phyloP scores from a whole-genome alignment of 345 rosid species.

The Excoecaria cochinchinensis region DNA sequence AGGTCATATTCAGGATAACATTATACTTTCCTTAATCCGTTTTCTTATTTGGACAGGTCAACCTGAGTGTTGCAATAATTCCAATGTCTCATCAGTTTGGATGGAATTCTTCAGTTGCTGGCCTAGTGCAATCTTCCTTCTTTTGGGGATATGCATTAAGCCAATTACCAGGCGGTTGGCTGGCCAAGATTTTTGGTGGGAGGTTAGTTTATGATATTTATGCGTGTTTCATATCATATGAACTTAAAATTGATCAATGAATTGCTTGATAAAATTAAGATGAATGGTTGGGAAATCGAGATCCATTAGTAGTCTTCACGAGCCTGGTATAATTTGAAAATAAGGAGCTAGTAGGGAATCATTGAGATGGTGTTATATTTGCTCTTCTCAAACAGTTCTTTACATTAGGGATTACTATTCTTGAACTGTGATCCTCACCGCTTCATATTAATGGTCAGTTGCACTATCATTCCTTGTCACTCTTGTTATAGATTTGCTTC shows the following conservation, averaged over 20 bases:
- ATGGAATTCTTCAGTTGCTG: constrained; percentile 83
- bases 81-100: constrained; percentile 97
- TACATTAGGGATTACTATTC: not conserved
- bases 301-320: not conserved
- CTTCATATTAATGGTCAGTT: too few relatives aligned
- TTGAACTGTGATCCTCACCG: too few relatives aligned
- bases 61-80: constrained; percentile 89
- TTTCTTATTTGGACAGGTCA: constrained; percentile 55
- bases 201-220: constrained; percentile 50
- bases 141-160: constrained; percentile 97
- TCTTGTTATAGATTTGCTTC: too few relatives aligned
- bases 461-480: too few relatives aligned
- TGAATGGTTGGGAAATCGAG: not conserved
- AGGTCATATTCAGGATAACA: not conserved
- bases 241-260: not conserved
- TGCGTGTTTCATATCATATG: not conserved
- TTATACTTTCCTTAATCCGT: not conserved
- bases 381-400: constrained; percentile 1
- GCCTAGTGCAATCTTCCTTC: constrained; percentile 90
- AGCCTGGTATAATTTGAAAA: not conserved
- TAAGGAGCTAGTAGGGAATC: not conserved
- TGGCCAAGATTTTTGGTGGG: constrained; percentile 86
- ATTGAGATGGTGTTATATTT: not conserved
- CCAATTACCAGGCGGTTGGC: constrained; percentile 96
- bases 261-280: not conserved